Conservation (phyloP, 306 rosid genomes). For the Castanea crenata region DNA sequence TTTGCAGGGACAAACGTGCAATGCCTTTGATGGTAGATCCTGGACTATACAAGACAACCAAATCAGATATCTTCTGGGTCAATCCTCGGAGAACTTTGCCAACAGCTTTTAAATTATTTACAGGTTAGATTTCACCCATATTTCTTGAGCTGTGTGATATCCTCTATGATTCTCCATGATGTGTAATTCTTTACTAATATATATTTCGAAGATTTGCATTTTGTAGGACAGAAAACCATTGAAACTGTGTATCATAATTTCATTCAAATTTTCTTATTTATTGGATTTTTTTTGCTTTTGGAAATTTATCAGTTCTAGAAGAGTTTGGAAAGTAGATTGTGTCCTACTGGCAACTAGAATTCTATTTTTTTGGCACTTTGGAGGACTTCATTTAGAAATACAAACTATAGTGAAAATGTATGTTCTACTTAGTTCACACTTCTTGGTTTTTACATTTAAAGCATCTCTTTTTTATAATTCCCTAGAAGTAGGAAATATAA, state of each 20-base stretch:
- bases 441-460: background rate
- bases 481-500: background rate
- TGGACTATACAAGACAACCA: conserved; percentile 68
- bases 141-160: conserved; percentile 9
- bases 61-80: conserved; percentile 74
- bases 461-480: background rate
- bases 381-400: background rate
- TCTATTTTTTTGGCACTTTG: background rate
- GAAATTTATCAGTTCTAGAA: background rate
- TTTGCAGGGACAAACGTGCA: conserved; percentile 75
- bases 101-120: conserved; percentile 76
- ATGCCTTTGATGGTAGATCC: conserved; percentile 90
- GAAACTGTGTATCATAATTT: background rate
- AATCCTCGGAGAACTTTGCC: conserved; percentile 68
- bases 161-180: background rate
- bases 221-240: background rate
- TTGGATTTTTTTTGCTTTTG: background rate
- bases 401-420: background rate
- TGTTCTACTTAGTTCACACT: background rate
- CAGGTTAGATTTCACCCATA: conserved; percentile 55
- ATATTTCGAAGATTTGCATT: conserved; percentile 6
- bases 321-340: background rate
- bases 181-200: background rate
- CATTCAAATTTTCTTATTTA: background rate
- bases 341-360: background rate